Percentiles rank a stretch among this genome's conserved stretches.
These are phyloP conservation scores for Stachybotrys chlorohalonatus DNA, from an alignment of 2,329 filamentous ascomycete species.

Conservation along the genomic window DNA sequence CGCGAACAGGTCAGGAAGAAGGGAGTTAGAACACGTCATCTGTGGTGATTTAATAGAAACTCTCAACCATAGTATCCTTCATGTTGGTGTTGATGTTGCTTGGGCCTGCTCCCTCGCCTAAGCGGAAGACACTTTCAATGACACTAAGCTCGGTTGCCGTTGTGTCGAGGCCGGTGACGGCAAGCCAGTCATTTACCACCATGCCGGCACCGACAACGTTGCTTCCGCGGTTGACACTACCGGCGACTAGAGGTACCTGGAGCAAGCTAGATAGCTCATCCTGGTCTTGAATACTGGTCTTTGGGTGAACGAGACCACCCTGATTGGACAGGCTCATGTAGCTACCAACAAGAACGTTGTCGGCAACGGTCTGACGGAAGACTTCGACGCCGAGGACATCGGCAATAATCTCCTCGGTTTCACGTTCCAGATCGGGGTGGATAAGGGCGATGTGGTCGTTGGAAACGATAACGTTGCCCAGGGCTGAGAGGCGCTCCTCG, in stretches of 20 bases:
- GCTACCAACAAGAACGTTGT: constrained; percentile 91
- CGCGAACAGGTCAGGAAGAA: background rate
- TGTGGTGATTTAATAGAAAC: constrained; percentile 66
- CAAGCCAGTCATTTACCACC: constrained; percentile 75
- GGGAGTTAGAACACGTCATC: background rate
- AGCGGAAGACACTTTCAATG: constrained; percentile 88
- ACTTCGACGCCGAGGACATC: constrained; percentile 87
- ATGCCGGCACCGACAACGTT: constrained; percentile 78
- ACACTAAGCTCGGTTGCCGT: constrained; percentile 97
- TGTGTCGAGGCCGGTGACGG: constrained; percentile 86
- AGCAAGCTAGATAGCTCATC: constrained; percentile 90
- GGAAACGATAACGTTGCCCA: constrained; percentile 92
- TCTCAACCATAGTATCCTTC: constrained; percentile 98
- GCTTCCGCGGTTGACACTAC: constrained; percentile 85
- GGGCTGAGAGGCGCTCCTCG: constrained; percentile 89
- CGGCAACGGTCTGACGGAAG: constrained; percentile 88
- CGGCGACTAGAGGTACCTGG: constrained; percentile 91
- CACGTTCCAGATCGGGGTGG: constrained; percentile 91
- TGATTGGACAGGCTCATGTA: constrained; percentile 97
- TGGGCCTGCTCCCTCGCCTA: constrained; percentile 78
- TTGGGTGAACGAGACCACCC: constrained; percentile 93
- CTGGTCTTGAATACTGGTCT: constrained; percentile 95
- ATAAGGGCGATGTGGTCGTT: constrained; percentile 97
- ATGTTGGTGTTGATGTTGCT: constrained; percentile 72
- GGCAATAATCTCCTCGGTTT: constrained; percentile 97